These are phyloP conservation scores for Fusarium hainanense DNA, from an alignment of 2,329 filamentous ascomycete species.

Conservation along the genomic window DNA sequence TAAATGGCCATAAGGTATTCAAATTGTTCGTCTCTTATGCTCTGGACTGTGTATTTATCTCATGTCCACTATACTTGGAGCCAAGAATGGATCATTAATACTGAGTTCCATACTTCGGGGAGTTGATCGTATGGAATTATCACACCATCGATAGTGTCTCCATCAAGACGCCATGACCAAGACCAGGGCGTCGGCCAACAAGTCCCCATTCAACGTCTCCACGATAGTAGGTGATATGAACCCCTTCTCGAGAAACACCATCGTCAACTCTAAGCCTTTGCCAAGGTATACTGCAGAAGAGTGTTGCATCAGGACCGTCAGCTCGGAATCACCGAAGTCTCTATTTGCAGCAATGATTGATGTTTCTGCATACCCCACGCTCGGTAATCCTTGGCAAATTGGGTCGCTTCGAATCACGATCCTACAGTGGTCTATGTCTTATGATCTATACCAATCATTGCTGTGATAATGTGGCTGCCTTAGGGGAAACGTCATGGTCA, in stretches of 20 bases:
- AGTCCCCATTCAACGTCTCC: not conserved
- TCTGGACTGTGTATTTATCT: not conserved
- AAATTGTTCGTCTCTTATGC: not conserved
- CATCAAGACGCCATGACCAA: slow-evolving; percentile 8
- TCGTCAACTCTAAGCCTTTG: not conserved
- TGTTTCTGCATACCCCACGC: not conserved
- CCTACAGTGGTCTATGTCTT: not conserved
- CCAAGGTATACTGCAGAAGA: not conserved
- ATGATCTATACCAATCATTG: slow-evolving; percentile 1
- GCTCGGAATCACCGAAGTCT: slow-evolving; percentile 26
- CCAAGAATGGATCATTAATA: not conserved
- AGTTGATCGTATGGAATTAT: slow-evolving; percentile 23
- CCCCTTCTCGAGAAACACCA: not conserved
- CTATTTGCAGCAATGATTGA: not conserved
- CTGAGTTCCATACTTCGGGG: slow-evolving; percentile 20
- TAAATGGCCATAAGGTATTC: not conserved
- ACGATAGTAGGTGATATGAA: not conserved
- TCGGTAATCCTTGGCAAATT: slow-evolving; percentile 10
- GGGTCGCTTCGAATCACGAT: not conserved
- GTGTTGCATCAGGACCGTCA: slow-evolving; percentile 8
- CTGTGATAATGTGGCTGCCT: slow-evolving; percentile 25
- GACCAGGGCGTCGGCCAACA: not conserved
- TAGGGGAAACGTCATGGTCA: slow-evolving; percentile 4
- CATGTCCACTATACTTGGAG: not conserved
- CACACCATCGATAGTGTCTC: slow-evolving; percentile 9